Percentiles rank a stretch among this genome's conserved stretches.
phyloP scores from a whole-genome alignment of 805 yeast species.

The Candida gorgasii region DNA sequence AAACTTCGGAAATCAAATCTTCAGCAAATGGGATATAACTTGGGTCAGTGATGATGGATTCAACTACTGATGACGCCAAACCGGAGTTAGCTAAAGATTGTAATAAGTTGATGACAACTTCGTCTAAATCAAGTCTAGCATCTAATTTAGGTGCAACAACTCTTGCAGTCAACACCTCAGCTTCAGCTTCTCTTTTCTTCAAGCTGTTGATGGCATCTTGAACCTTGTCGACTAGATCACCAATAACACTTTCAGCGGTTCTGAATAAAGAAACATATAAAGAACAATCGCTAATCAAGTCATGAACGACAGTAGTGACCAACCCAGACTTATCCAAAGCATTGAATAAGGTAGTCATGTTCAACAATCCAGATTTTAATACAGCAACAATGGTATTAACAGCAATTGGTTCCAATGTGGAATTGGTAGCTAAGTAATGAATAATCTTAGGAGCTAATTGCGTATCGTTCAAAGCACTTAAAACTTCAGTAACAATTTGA shows the following conservation, averaged over 20 bases:
- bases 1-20: constrained; percentile 32
- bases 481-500: constrained; percentile 40
- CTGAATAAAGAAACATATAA: constrained; percentile 37
- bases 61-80: constrained; percentile 41
- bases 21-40: constrained; percentile 37
- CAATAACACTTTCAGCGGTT: constrained; percentile 29
- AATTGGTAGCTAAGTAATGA: constrained; percentile 29
- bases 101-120: constrained; percentile 35
- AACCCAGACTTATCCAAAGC: constrained; percentile 40
- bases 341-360: constrained; percentile 32
- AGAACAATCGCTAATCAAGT: constrained; percentile 38
- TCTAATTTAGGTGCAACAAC: constrained; percentile 14
- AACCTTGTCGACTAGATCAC: constrained; percentile 27
- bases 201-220: constrained; percentile 20
- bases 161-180: constrained; percentile 2
- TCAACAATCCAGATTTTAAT: constrained; percentile 32
- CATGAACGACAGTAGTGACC: constrained; percentile 33
- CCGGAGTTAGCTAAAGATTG: constrained; percentile 44
- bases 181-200: constrained; percentile 6
- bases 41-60: constrained; percentile 39
- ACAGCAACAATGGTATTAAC: constrained; percentile 29
- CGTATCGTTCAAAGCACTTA: constrained; percentile 37
- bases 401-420: constrained; percentile 22
- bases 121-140: constrained; percentile 24
- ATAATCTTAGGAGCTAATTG: constrained; percentile 36